Base-by-base conservation (phyloP, 129 eudicot genomes). In the Saposhnikovia divaricata region DNA sequence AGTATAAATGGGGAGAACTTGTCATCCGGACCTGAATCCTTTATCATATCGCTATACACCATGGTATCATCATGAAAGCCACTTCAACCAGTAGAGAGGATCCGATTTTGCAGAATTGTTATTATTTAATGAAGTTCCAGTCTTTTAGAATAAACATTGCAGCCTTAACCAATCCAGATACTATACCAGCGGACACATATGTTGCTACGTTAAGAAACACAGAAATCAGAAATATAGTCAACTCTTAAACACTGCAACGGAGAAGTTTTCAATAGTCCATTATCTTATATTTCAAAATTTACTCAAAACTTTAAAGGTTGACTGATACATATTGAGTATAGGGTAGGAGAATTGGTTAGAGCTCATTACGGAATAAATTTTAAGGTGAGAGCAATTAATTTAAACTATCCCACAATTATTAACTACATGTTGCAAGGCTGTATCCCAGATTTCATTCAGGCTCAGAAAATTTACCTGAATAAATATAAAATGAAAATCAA, bases 381-480 rank as follows among this genome's bases (percentile, higher is more conserved):
- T 0, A 66, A 66, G 2, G 72, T 66, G 37, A 28, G 21, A 66
- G 9, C 72, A 66, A 66, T 14, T 13, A 28, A 59, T 15, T 23
- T 40, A 47, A 71, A 21, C 9, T 37, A 13, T 39, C 44, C 55
- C 40, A 66, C 39, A 28, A 66, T 66, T 28, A 10, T 28, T 66
- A 68, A 12, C 23, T 34, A 34, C 23, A 34, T 15, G 3, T 14
- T 68, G 69, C 43, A 13, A 31, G 42, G 73, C 21, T 13, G 8
- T 14, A 68, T 31, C 73, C 38, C 42, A 40, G 6, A 73, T 55
- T 28, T 68, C 66, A 11, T 57, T 53, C 16, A 77, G 50, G 70
- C 25, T 71, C 72, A 79, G 55, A 79, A 71, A 71, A 87, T 28
- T 82, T 89, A 84, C 93, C 91, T 82, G 90, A 76, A 39, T 48